Conservation (phyloP, 1,139 yeast genomes). For the Lodderomyces elongisporus region DNA sequence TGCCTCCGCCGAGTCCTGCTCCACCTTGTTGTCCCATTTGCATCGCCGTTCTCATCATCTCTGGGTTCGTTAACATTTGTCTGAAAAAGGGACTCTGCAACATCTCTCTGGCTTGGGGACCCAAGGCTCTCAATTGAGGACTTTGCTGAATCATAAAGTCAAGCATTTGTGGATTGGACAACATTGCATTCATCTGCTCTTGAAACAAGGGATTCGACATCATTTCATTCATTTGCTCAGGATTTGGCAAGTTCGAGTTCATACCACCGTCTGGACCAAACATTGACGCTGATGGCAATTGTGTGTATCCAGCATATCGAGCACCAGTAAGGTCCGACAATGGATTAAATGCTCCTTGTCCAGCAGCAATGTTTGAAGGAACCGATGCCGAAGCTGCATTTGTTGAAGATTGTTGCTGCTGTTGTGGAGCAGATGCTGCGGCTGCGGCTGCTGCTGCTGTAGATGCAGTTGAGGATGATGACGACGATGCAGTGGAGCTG, state of each 20-base stretch:
- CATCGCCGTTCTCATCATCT: slow-evolving; percentile 78
- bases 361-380: slow-evolving; percentile 79
- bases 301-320: slow-evolving; percentile 87
- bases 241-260: slow-evolving; percentile 61
- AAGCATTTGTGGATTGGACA: slow-evolving; percentile 74
- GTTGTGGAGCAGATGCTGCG: slow-evolving; percentile 13
- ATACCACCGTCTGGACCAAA: slow-evolving; percentile 96
- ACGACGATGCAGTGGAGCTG: slow-evolving; percentile 38
- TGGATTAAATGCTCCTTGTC: slow-evolving; percentile 85
- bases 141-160: slow-evolving; percentile 78
- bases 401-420: neutral
- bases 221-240: slow-evolving; percentile 68
- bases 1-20: slow-evolving; percentile 14
- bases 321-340: slow-evolving; percentile 92
- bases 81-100: slow-evolving; percentile 80
- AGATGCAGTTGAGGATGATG: slow-evolving; percentile 4
- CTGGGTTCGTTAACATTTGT: slow-evolving; percentile 82
- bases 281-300: slow-evolving; percentile 81
- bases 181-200: slow-evolving; percentile 75
- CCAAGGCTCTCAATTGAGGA: slow-evolving; percentile 82
- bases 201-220: slow-evolving; percentile 78
- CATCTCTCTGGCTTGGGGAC: slow-evolving; percentile 84
- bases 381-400: slow-evolving; percentile 22
- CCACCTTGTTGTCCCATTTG: slow-evolving; percentile 62
- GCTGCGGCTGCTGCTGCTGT: slow-evolving; percentile 8